Conservation (phyloP, 192 early-diverging fungal species). For the Paraglomus brasilianum region DNA sequence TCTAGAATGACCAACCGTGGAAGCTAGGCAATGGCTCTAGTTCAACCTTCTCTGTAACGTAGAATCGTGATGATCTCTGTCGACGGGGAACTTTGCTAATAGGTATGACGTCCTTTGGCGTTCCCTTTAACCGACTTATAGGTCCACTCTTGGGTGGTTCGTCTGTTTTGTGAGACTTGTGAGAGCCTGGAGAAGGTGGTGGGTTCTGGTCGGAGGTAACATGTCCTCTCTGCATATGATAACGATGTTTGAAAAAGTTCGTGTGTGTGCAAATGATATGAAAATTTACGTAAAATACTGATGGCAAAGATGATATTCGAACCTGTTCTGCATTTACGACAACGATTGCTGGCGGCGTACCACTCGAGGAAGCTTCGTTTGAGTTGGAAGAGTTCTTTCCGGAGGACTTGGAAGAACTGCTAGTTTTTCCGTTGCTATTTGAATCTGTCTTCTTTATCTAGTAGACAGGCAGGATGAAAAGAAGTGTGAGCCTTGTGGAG, state of each 20-base stretch:
- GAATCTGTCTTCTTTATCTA: no score
- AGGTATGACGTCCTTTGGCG: conserved; percentile 69
- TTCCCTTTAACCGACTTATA: conserved; percentile 49
- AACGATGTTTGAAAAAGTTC: background rate
- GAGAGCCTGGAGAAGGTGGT: conserved; percentile 24
- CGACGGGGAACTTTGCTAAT: conserved; percentile 78
- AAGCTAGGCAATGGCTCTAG: conserved; percentile 73
- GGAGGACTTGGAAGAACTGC: conserved; percentile 18
- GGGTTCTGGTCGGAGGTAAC: background rate
- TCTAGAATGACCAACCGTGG: conserved; percentile 57
- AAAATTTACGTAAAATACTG: background rate
- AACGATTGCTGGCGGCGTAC: conserved; percentile 18
- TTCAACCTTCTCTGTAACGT: conserved; percentile 78
- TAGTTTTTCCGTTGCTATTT: conserved; percentile 30
- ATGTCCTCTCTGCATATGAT: background rate
- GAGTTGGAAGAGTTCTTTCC: conserved; percentile 10
- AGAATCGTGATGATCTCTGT: conserved; percentile 84
- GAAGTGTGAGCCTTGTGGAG: no score
- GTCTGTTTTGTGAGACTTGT: conserved; percentile 34
- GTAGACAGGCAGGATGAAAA: no score
- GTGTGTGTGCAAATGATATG: background rate
- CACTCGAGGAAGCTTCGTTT: background rate
- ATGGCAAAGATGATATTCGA: background rate
- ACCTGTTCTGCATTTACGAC: conserved; percentile 31
- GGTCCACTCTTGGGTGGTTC: conserved; percentile 48